These are phyloP conservation scores for Monilinia fructigena DNA, from an alignment of 2,329 filamentous ascomycete species.

Conservation along the genomic window DNA sequence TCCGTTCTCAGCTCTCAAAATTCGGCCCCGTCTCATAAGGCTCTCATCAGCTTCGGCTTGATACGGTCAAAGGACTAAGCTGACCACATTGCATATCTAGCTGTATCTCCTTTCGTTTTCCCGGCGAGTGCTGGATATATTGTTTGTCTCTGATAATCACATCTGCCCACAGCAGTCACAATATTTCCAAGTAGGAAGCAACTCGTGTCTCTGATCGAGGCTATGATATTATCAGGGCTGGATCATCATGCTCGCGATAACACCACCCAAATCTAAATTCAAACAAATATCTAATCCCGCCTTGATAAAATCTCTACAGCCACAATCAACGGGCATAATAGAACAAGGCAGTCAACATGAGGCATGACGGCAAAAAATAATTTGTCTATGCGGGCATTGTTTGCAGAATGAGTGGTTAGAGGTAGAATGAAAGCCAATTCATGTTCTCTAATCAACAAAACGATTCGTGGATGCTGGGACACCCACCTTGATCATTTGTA, in stretches of 20 bases:
- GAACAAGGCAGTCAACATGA: background rate
- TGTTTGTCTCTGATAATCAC: background rate
- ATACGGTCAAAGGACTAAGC: background rate
- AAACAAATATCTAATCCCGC: background rate
- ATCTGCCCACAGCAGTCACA: background rate
- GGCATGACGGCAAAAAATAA: background rate
- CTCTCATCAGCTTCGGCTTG: background rate
- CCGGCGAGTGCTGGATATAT: background rate
- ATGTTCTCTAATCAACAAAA: no score
- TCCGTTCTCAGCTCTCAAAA: no score
- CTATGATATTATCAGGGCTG: background rate
- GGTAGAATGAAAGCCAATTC: no score
- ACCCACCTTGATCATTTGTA: no score
- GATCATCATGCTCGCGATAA: background rate
- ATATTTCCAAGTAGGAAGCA: background rate
- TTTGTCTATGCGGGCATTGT: background rate
- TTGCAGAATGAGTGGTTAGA: no score
- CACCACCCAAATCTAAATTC: no score
- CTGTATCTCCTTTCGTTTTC: background rate
- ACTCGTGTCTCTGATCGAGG: background rate
- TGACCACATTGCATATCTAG: background rate
- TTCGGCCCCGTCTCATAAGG: background rate
- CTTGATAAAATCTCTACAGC: background rate
- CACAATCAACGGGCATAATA: background rate
- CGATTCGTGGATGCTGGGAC: no score